Base-by-base conservation (phyloP, 2,329 filamentous ascomycete species). In the Aureobasidium sp. region DNA sequence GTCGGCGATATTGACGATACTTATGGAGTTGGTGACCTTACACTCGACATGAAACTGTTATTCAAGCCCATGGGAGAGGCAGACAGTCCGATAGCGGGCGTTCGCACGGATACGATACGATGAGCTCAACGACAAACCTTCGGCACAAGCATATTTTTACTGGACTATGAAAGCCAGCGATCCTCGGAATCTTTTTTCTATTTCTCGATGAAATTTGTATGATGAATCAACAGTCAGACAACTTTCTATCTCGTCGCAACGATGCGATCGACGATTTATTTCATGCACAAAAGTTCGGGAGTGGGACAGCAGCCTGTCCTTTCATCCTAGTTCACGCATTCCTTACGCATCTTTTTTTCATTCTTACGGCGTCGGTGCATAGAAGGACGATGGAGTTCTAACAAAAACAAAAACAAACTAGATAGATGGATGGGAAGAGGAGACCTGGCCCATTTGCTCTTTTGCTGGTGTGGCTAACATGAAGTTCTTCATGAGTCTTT, bases 1-100 rank as follows among this genome's bases (percentile, higher is more conserved):
- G 80, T 89, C 29, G 84, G 81, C 64, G 82, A 86, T 60, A 86
- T 89, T 64, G 84, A 88, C 68, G 82, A 85, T 64, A 79, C 82
- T 61, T 89, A 85, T 69, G 86, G 84, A 7, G 75, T 83, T 42
- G 77, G 77, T 64, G 81, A 87, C 69, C 77, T 87, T 65, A 87
- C 84, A 8, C 77, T 89, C 63, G 82, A 89, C 72, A 88, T 89
- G 85, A 83, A 84, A 68, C 78, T 84, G 66, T 77, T 90, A 54
- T 89, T 90, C 71, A 83, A 80, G 68, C 85, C 86, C 17, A 77
- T 78, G 69, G 70, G 73, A 46, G 66, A 69, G 45, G 50, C 68
- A 57, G 68, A 72, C 61, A 69, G 69, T 55, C 69, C 69, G n/a
- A 65, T 70, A 25, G 68, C 66, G 57, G 67, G 69, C 43, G 64